Evolutionary conservation across 768 basidiomycete genomes (phyloP), one percentile per base, ranked within the genome.

Genomic region (Suillus brevipes): DNA sequence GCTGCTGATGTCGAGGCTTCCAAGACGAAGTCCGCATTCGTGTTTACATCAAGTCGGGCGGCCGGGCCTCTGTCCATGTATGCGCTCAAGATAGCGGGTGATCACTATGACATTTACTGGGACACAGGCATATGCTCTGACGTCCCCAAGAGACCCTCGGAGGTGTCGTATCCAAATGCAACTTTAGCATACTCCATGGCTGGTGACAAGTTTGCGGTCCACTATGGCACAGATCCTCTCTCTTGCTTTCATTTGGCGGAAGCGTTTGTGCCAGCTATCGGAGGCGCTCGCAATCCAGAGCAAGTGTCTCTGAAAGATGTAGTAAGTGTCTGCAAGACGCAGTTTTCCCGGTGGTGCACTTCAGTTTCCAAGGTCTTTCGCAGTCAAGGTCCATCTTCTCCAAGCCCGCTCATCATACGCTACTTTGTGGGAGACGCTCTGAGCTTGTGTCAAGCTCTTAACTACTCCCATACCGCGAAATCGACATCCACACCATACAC

Each of bases 181-280:
- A 78, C 75, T 10, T 75, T 76, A 14, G 68, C 64, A 1, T 76
- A 73, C 31, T 77, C 75, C 20, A 13, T 50, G 14, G 59, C 65
- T 2, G 65, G 69, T 20, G 69, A 75, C 0, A 56, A 64, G 47
- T 75, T 73, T 6, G 52, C 68, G 36, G 67, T 75, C 6, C 77
- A 75, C 47, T 77, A 74, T 57, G 77, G 70, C 14, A 66, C 62
- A 12, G 77, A 76, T 57, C 77, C 75, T 9, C 60, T 76, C 3
- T 61, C 67, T 3, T 75, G 75, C 34, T 76, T 78, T 55, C 75
- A 77, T 67, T 68, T 77, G 14, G 77, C 75, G 14, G 73, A 77
- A 45, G 47, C 62, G 16, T 62, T 76, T n/a, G 69, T 67, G 18
- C 63, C 28, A 52, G 64, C n/a, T 50, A 5, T 31, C 25, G 34